Evolutionary conservation across 805 yeast species (phyloP), one percentile per base, ranked within the genome.

Genomic region (Zygoascus ofunaensis): DNA sequence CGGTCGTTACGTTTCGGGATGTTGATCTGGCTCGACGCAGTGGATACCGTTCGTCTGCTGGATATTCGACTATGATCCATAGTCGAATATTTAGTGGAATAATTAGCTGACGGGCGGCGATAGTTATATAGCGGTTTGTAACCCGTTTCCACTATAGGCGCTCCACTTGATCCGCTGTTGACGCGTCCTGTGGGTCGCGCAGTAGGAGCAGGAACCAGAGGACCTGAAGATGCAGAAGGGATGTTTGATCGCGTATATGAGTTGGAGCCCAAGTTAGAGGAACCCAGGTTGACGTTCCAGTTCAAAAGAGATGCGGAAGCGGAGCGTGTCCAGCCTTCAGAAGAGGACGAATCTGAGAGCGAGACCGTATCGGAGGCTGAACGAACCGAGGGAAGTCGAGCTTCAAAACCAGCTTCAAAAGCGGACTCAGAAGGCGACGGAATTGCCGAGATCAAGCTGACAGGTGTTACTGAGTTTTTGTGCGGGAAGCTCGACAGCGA

Each of bases 341-440:
- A n/a, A 8, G 21, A 36, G 7, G 39, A 17, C 8, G 23, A 19
- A 12, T 36, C 26, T 20, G 23, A 17, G 15, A 36, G 26, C 4
- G 33, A 24, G 12, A 7, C 12, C 7, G 7, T 26, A 12, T 12
- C 12, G 12, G 7, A 8, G 12, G 7, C 30, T 26, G 30, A 26
- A 7, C 12, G 30, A 26, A 12, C 10, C 12, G 30, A 26, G 7
- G 98, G 98, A 77, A 92, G 90, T 39, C 97, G 97, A 61, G 96
- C 95, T 72, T 92, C 97, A 77, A 92, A 90, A 39, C 97, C 97
- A 61, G 96, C 95, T 72, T 92, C 97, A 55, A 90, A 96, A 57
- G 92, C 90, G 40, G 75, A 58, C 55, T 90, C 80, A 60, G 90
- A 83, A 59, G 98, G 98, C 70, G 87, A 83, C 56, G 97, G 97